phyloP scores from a whole-genome alignment of 805 yeast genomes.

The Suhomyces xylopsoci region DNA sequence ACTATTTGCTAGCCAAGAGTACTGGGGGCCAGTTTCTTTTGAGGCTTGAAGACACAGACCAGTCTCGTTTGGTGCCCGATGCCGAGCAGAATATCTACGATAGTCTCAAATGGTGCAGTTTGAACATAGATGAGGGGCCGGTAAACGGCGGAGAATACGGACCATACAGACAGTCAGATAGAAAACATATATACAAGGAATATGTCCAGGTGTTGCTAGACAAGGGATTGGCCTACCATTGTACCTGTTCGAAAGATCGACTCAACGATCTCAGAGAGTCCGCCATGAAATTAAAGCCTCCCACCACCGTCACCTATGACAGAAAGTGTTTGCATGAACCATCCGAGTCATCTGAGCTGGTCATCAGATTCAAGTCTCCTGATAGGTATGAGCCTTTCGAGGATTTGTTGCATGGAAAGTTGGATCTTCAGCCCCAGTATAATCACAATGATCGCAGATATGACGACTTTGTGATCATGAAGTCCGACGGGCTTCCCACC shows the following conservation, averaged over 20 bases:
- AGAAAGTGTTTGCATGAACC: conserved; percentile 60
- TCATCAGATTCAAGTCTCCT: conserved; percentile 79
- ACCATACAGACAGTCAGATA: conserved; percentile 83
- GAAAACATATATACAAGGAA: conserved; percentile 61
- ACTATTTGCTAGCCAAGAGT: conserved; percentile 73
- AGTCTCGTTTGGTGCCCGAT: conserved; percentile 66
- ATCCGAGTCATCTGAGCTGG: conserved; percentile 22
- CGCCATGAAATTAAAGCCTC: conserved; percentile 75
- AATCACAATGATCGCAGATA: conserved; percentile 68
- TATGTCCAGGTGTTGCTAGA: conserved; percentile 57
- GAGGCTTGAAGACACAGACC: conserved; percentile 93
- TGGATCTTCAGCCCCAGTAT: conserved; percentile 76
- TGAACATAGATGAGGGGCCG: conserved; percentile 84
- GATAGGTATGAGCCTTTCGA: conserved; percentile 58
- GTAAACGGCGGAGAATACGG: conserved; percentile 53
- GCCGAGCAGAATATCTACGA: conserved; percentile 82
- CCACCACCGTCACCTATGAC: conserved; percentile 90
- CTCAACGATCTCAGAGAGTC: conserved; percentile 63
- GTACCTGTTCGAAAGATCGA: conserved; percentile 82
- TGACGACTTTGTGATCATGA: conserved; percentile 86
- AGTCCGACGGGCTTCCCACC: conserved; percentile 94
- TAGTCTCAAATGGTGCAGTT: conserved; percentile 72
- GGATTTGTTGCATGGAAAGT: conserved; percentile 75
- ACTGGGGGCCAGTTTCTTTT: conserved; percentile 80
- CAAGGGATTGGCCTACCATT: conserved; percentile 75